Evolutionary conservation across 805 yeast species (phyloP), one percentile per base, ranked within the genome.

Genomic region (Yamadazyma sp.): DNA sequence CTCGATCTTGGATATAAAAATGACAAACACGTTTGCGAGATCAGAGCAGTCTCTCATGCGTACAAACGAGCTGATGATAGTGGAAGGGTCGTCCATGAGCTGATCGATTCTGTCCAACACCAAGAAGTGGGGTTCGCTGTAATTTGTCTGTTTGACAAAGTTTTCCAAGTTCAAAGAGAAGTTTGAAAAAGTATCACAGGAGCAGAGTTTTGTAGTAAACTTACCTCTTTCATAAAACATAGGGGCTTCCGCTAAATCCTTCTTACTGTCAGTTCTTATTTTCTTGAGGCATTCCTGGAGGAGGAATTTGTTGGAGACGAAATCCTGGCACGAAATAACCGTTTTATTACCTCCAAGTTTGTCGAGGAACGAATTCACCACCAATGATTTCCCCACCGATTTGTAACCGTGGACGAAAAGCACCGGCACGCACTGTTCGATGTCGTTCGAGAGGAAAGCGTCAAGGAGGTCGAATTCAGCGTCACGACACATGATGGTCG

Each of bases 31-130:
- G 41, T 62, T 64, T 16, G 44, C 44, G 13, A 61, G 44, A 6
- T 45, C 44, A 8, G 67, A 50, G 39, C 66, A 64, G 36, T 76
- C 80, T 37, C 69, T 67, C n/a, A 75, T 45, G 42, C 62, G 54
- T 1, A 67, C 46, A 39, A 76, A 63, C 1, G 71, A 64, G 14
- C 59, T 47, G 30, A 68, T 59, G 13, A 75, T 42, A 12, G 64
- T 71, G n/a, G 60, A 57, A 0, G 67, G 60, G 11, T 60, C 47
- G 14, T 73, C 80, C 40, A 64, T 64, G 20, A 71, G 64, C 27
- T 64, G 67, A 48, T 75, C 81, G 12, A 75, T 54, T 4, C 67
- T 52, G 46, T 76, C 80, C 9, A 76, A 53, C 1, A 76, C 71
- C 28, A 76, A 49, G 6, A 75, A 64, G 30, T 72, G 69, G 3